A percentile compares a stretch with the other conserved stretches of the same genome.
phyloP scores from a whole-genome alignment of 2,329 filamentous ascomycete species.

The Corynespora cassiicola region DNA sequence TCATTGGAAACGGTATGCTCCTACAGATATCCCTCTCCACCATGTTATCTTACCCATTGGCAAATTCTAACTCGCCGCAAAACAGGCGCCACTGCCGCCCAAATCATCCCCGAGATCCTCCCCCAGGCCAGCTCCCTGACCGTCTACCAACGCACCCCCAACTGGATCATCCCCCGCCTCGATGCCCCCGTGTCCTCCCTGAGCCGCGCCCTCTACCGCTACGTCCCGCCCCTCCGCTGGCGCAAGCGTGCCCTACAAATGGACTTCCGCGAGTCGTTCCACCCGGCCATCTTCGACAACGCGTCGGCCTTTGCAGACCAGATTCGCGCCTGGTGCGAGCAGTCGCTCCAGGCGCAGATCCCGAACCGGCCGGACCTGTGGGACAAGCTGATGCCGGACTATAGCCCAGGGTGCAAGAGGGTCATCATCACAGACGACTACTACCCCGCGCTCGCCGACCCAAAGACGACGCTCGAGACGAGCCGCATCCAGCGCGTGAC shows the following conservation, averaged over 20 bases:
- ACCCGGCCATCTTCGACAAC: slow-evolving; percentile 52
- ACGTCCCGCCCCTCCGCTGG: slow-evolving; percentile 58
- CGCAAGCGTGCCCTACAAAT: slow-evolving; percentile 60
- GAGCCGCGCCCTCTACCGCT: slow-evolving; percentile 53
- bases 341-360: slow-evolving; percentile 55
- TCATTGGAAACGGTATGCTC: slow-evolving; percentile 64
- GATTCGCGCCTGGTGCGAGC: slow-evolving; percentile 45
- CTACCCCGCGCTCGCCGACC: slow-evolving; percentile 55
- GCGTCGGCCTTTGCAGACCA: slow-evolving; percentile 49
- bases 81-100: slow-evolving; percentile 61
- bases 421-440: slow-evolving; percentile 64
- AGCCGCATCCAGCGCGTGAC: slow-evolving; percentile 55
- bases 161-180: slow-evolving; percentile 63
- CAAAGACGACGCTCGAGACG: slow-evolving; percentile 61
- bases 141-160: slow-evolving; percentile 65
- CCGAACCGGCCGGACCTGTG: slow-evolving; percentile 58
- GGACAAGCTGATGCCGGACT: slow-evolving; percentile 61
- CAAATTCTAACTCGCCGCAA: slow-evolving; percentile 4
- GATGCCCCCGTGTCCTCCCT: slow-evolving; percentile 55
- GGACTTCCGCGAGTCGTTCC: slow-evolving; percentile 60
- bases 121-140: slow-evolving; percentile 58
- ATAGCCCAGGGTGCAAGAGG: slow-evolving; percentile 62
- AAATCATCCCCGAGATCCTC: slow-evolving; percentile 65
- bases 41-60: background rate
- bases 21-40: background rate